phyloP scores from a whole-genome alignment of 1,284 basidiomycete species.

The Cryptococcus neoformans region DNA sequence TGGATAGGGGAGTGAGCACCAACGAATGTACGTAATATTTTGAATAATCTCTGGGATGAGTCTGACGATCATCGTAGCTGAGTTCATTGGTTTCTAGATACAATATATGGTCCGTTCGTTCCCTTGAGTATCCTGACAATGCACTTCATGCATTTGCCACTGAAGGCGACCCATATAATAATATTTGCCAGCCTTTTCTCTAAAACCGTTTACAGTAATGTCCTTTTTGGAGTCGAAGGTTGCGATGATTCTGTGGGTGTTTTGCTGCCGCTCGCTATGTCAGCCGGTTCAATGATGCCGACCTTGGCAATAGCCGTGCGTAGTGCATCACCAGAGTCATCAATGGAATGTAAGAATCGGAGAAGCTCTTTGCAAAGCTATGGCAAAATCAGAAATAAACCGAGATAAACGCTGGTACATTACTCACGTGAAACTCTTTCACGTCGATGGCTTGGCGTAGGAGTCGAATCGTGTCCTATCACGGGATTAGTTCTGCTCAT shows the following conservation, averaged over 20 bases:
- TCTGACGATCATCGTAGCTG: conserved; percentile 3
- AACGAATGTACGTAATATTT: conserved; percentile 30
- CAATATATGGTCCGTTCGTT: too few species aligned
- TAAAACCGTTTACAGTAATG: too few species aligned
- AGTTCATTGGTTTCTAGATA: conserved; percentile 5
- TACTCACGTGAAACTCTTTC: conserved; percentile 53
- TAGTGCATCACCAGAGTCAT: conserved; percentile 74
- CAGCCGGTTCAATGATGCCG: conserved; percentile 20
- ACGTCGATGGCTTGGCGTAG: conserved; percentile 68
- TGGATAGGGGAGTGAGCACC: conserved; percentile 43
- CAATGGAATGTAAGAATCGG: conserved; percentile 87
- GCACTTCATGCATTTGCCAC: too few species aligned
- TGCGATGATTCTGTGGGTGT: too few species aligned
- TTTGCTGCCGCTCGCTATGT: too few species aligned
- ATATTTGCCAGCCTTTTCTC: too few species aligned
- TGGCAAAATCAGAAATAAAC: not conserved
- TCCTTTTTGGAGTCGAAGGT: too few species aligned
- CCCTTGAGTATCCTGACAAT: too few species aligned
- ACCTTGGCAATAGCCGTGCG: conserved; percentile 44
- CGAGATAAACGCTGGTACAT: not conserved
- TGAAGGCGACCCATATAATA: too few species aligned
- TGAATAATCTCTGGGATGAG: not conserved
- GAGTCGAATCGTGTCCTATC: conserved; percentile 70
- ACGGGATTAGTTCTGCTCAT: not conserved
- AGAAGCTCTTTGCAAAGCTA: conserved; percentile 66